Conservation (phyloP, 805 yeast species). For the Ascoidea asiatica region DNA sequence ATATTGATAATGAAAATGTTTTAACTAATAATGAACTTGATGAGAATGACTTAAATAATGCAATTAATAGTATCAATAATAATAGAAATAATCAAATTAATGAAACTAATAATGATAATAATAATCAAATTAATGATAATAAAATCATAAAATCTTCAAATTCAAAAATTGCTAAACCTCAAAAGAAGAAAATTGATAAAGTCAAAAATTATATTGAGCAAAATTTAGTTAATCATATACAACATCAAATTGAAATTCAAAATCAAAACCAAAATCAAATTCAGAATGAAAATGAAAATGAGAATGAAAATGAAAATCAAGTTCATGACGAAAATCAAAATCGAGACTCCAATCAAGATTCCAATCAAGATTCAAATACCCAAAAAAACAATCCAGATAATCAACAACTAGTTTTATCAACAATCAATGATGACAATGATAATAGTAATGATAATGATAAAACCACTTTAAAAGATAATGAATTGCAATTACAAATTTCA, state of each 20-base stretch:
- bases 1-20: constrained; percentile 1
- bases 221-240: not conserved
- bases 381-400: not conserved
- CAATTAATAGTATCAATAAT: not conserved
- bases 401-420: not conserved
- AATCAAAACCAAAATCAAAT: not conserved
- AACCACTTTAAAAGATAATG: constrained; percentile 1
- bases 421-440: not conserved
- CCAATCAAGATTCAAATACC: not conserved
- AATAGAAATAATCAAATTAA: constrained; percentile 4
- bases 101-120: constrained; percentile 1
- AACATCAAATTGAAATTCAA: not conserved
- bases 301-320: not conserved
- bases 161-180: not conserved
- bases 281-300: not conserved
- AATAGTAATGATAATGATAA: constrained; percentile 2
- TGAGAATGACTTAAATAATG: not conserved
- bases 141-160: not conserved
- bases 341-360: not conserved
- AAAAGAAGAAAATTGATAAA: not conserved
- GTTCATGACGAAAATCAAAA: not conserved
- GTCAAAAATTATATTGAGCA: too few relatives aligned
- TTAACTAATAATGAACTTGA: constrained; percentile 1
- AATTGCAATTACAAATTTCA: not conserved
- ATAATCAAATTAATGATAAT: not conserved